Conservation (phyloP, 1,284 basidiomycete genomes). For the Irpex sp. region DNA sequence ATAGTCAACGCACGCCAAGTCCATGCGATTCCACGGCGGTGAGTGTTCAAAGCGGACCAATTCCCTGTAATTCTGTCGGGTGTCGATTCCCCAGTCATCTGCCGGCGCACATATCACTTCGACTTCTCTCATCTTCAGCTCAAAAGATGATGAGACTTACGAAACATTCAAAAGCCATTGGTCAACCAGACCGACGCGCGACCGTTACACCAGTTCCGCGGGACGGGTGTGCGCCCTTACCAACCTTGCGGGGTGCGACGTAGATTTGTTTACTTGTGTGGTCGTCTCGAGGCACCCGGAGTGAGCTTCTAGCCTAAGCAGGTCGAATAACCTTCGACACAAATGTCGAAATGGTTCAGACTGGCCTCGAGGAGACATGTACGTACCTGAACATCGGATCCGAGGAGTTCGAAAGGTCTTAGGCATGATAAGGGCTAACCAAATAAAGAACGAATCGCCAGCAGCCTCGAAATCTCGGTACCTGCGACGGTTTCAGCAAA, state of each 20-base stretch:
- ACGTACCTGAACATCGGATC: not conserved
- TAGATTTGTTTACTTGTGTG: not conserved
- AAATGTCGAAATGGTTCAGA: not conserved
- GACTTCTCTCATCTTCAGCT: not conserved
- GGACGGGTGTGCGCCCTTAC: not conserved
- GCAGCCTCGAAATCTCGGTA: not conserved
- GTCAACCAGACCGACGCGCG: not conserved
- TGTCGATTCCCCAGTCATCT: not conserved
- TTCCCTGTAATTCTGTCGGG: not conserved
- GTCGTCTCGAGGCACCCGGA: not conserved
- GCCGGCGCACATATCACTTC: not conserved
- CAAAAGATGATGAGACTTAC: not conserved
- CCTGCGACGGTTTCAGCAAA: not conserved
- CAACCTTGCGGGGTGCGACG: not conserved
- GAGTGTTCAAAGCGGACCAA: not conserved
- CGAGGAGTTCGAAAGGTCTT: not conserved
- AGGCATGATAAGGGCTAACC: not conserved
- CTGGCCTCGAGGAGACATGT: not conserved
- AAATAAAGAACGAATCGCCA: not conserved
- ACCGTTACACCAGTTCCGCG: not conserved
- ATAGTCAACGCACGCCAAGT: not conserved
- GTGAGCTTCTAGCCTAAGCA: not conserved
- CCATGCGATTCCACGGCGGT: not conserved
- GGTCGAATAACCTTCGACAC: not conserved
- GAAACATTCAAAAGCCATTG: not conserved